Evolutionary conservation across 2,329 filamentous ascomycete genomes (phyloP), one percentile per base, ranked within the genome.

Genomic region (Aciculosporium take): DNA sequence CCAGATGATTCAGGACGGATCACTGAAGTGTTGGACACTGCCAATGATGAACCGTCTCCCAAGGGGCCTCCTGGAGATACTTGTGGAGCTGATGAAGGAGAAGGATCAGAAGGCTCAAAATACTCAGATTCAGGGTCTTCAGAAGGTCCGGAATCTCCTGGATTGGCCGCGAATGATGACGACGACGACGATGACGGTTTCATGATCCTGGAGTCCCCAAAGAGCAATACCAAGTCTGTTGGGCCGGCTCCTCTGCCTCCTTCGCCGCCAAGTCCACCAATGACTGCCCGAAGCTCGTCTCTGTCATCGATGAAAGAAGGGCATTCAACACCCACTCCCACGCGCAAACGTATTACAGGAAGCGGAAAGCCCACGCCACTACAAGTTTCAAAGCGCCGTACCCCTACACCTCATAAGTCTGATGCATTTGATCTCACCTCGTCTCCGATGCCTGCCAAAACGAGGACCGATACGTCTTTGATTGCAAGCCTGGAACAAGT

Each of bases 361-460:
- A 31, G 25, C 27, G 29, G 23, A 39, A 39, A 36, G 10, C 31
- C 37, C 18, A 40, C 36, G 12, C 15, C 43, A 17, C 17, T 28
- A 3, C 21, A 34, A 6, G 12, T 21, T 29, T 17, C 8, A 7
- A 37, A 39, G 21, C 15, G n/a, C 30, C 27, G 27, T 17, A 43
- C 37, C 5, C 40, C 44, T 24, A 27, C 12, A 9, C 31, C 33
- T n/a, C 34, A 32, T 7, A 12, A 34, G n/a, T 29, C 41, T 9
- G 44, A 41, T 18, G 29, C 17, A 5, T 46, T 39, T 25, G 37
- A 24, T 25, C 44, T 46, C 25, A 41, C 44, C 9, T 43, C 44
- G 3, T 46, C 44, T 12, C 44, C 44, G n/a, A 20, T 29, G n/a
- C 20, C 37, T 17, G 8, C 31, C 3, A 31, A 17, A 18, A 24